phyloP scores from a whole-genome alignment of 169 alveolate genomes.

The Condylostoma magnum region DNA sequence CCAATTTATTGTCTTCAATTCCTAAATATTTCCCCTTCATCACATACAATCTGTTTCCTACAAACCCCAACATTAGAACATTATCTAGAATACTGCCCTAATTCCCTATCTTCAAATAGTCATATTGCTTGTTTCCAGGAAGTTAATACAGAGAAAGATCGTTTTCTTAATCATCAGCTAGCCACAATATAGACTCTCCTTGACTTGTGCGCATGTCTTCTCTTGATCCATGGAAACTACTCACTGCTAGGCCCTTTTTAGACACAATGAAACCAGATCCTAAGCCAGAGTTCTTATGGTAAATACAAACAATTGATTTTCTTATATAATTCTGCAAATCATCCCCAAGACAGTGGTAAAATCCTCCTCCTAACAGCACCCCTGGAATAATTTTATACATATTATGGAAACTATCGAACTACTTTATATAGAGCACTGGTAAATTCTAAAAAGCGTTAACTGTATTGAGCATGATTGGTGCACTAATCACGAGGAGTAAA shows the following conservation, averaged over 20 bases:
- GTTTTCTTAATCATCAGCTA: neutral
- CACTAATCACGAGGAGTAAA: conserved; percentile 23
- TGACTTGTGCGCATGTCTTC: neutral
- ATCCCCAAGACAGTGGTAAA: too few species aligned
- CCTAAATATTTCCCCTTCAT: neutral
- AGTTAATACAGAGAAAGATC: conserved; percentile 5
- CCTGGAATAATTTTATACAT: too few species aligned
- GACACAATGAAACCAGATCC: conserved; percentile 14
- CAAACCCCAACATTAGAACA: neutral
- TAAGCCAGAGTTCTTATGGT: too few species aligned
- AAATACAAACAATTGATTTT: too few species aligned
- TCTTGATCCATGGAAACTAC: neutral
- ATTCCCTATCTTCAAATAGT: neutral
- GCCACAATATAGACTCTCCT: neutral
- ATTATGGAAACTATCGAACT: too few species aligned
- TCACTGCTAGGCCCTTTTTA: conserved; percentile 10
- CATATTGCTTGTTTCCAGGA: neutral
- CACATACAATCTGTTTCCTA: neutral
- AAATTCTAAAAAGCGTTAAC: conserved; percentile 1
- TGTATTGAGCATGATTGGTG: conserved; percentile 21
- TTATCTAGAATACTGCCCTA: neutral
- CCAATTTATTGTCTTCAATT: neutral
- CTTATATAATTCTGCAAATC: too few species aligned
- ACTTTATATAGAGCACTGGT: conserved; percentile 33
- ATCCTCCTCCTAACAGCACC: too few species aligned